Evolutionary conservation across 208 protist genomes (phyloP), one percentile per base, ranked within the genome.

Genomic region (Dictyostelium gargantuum): DNA sequence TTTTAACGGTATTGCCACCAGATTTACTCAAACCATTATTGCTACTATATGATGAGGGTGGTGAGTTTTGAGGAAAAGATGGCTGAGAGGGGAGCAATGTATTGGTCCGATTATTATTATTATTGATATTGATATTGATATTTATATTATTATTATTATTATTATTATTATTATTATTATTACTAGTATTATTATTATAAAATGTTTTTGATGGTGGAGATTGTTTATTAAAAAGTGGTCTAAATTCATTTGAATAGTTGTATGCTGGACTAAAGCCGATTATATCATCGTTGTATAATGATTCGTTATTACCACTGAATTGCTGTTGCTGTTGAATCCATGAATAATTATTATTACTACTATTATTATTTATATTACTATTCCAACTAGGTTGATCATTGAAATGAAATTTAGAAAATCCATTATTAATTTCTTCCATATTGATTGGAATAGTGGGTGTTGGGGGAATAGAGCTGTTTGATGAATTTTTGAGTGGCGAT

Each of bases 31-130:
- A 70, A 52, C 29, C 42, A 61, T 42, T 79, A 21, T 75, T 52
- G 42, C 58, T 54, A 40, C 52, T 73, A 21, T 29, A 52, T 54
- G 15, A 38, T 17, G 63, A 85, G 1, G 56, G 61, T 44, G 80
- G 79, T 6, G 79, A 84, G 19, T 84, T 58, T 42, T 72, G 61
- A 70, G 61, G 79, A n/a, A 32, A 42, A 72, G 58, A 35, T 48
- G 58, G 13, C 72, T 66, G 79, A 52, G 79, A 26, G 52, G 79
- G 79, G 17, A 61, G 13, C 26, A 44, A 32, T 38, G 68, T 26
- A 74, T 46, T 38, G 68, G 38, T 74, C 61, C 6, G 1, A 23
- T 23, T 23, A 56, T 23, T 54, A 54, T 54, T 54, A 54, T 19
- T 54, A 54, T 19, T 54, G 50, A 3, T 48, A 48, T 48, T 50